phyloP scores from a whole-genome alignment of 768 basidiomycete species.

The Collybiopsis confluens region DNA sequence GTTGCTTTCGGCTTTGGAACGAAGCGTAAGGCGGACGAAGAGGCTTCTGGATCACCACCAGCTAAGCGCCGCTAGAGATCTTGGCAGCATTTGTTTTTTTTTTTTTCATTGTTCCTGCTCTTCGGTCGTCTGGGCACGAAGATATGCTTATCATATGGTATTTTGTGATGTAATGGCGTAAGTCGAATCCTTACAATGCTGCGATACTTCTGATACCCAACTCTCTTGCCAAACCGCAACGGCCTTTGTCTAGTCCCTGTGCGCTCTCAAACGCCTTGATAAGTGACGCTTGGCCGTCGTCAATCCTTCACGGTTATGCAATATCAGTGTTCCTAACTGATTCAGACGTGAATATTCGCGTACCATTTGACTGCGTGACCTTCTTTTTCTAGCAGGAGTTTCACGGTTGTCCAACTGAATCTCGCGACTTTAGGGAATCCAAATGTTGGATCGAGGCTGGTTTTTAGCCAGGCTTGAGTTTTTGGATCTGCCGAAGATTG shows the following conservation, averaged over 20 bases:
- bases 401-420: conserved; percentile 95
- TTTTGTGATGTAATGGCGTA: neutral
- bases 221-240: conserved; percentile 69
- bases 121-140: too few species aligned
- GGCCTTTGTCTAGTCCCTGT: conserved; percentile 71
- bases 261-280: conserved; percentile 70
- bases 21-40: conserved; percentile 78
- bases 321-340: neutral
- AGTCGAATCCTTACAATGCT: conserved; percentile 46
- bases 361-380: conserved; percentile 84
- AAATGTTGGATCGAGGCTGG: conserved; percentile 79
- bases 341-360: neutral
- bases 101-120: neutral
- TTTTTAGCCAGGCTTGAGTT: conserved; percentile 82
- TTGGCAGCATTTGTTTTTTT: neutral
- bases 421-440: conserved; percentile 88
- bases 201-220: conserved; percentile 67
- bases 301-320: conserved; percentile 51
- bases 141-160: neutral
- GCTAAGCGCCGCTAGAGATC: conserved; percentile 43
- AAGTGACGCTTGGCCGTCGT: conserved; percentile 77
- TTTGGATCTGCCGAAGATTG: conserved; percentile 64
- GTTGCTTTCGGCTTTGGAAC: conserved; percentile 73
- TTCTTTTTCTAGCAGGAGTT: conserved; percentile 74
- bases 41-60: conserved; percentile 62